A percentile compares a stretch with the other conserved stretches of the same genome.
Evolutionary conservation across 2,329 filamentous ascomycete species (phyloP).

Genomic region (Monilinia fructigena): DNA sequence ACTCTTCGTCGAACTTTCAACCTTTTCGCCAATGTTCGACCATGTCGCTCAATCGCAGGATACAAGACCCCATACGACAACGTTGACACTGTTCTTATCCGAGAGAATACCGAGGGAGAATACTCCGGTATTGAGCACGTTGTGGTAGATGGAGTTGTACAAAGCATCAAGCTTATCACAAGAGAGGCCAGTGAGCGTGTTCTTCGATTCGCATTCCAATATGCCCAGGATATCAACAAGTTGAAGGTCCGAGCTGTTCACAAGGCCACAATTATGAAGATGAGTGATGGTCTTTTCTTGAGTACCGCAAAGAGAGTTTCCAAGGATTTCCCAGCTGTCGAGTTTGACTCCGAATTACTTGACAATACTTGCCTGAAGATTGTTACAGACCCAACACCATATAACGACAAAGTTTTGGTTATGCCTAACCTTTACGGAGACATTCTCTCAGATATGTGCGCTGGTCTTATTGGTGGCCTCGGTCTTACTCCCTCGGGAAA

Average conservation of each 20-base stretch:
- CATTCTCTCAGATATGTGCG: conserved; percentile 99
- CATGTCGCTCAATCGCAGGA: conserved; percentile 93
- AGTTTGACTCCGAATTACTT: conserved; percentile 96
- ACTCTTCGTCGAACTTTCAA: conserved; percentile 99
- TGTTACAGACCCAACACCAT: conserved; percentile 90
- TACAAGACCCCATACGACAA: conserved; percentile 99
- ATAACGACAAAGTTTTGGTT: conserved; percentile 99
- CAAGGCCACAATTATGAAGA: conserved; percentile 99
- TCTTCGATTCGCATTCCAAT: conserved; percentile 96
- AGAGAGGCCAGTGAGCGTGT: conserved; percentile 92
- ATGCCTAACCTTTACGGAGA: conserved; percentile 99
- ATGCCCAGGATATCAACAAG: conserved; percentile 88
- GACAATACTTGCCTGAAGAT: conserved; percentile 99
- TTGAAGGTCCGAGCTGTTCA: conserved; percentile 97
- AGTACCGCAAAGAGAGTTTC: conserved; percentile 79
- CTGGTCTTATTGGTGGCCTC: conserved; percentile 94
- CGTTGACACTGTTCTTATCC: conserved; percentile 95
- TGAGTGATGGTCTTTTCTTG: conserved; percentile 98
- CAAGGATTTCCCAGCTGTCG: conserved; percentile 93
- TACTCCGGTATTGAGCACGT: conserved; percentile 99
- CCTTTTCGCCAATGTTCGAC: conserved; percentile 98
- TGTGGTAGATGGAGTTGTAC: conserved; percentile 94
- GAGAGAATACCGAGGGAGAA: conserved; percentile 99
- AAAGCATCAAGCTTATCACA: conserved; percentile 99
- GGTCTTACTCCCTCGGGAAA: conserved; percentile 97